Evolutionary conservation across 148 eudicot species (phyloP), one percentile per base, ranked within the genome.

Genomic region (Rhododendron simsii): DNA sequence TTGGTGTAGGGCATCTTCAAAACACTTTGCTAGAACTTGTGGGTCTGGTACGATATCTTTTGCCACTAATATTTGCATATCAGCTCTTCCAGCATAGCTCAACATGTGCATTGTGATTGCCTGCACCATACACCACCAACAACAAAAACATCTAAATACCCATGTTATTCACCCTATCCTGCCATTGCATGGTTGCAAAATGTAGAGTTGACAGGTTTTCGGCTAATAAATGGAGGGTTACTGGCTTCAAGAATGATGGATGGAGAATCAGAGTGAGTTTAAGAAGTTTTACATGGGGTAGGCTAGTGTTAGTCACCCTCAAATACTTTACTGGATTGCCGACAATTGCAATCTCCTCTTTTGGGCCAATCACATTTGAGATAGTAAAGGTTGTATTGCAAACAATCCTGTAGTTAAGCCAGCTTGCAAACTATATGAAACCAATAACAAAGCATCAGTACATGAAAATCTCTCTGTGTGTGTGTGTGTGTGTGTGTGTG

Each of bases 51-150:
- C 89, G 16, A 96, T 89, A 7, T 96, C 96, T 89, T 93, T 94
- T 3, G 98, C 96, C 2, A 94, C 98, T 74, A 90, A 82, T 20
- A 96, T 91, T 83, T 96, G 98, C 86, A 96, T 80, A 53, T 96
- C 93, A 2, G 93, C 98, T 67, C 88, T 88, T 45, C 93, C 98
- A 30, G 89, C 90, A 65, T 96, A 96, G 81, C 96, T 92, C 88
- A 95, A 87, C 94, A 96, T 87, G 78, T 94, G 93, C 91, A 95
- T 83, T 55, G 93, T 93, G 73, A 95, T 83, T 41, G 95, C 96
- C 98, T 95, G 91, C 78, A 86, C 9, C 71, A 89, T n/a, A 55
- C 61, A 26, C 26, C 53, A 86, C 14, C 80, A 53, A 33, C 5
- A 39, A 57, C 2, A 48, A 30, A 41, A 81, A 5, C 11, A 86